These are phyloP conservation scores for Penicillium sp. DNA, from an alignment of 2,329 filamentous ascomycete genomes.

Conservation along the genomic window DNA sequence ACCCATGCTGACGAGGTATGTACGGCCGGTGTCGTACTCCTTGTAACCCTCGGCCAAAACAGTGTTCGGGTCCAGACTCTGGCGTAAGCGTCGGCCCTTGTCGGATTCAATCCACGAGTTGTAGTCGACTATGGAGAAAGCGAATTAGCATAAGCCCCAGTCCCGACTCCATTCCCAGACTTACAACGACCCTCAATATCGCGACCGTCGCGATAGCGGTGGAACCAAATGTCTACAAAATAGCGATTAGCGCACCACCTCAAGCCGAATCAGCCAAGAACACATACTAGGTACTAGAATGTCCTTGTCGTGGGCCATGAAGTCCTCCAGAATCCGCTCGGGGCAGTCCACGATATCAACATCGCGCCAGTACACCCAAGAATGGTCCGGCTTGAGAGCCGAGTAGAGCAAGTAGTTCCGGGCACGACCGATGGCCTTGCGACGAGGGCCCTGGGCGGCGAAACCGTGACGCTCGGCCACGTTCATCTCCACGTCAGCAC, in stretches of 20 bases:
- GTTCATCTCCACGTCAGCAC: conserved; percentile 67
- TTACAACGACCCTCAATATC: conserved; percentile 95
- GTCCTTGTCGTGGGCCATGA: conserved; percentile 89
- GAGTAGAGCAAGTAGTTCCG: conserved; percentile 86
- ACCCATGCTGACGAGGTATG: conserved; percentile 85
- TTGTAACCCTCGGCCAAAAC: conserved; percentile 94
- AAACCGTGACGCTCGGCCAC: conserved; percentile 83
- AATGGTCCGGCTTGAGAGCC: conserved; percentile 86
- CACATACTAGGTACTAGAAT: conserved; percentile 88
- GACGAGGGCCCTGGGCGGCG: conserved; percentile 79
- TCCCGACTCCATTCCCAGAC: conserved; percentile 33
- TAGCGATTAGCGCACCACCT: conserved; percentile 13
- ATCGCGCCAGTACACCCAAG: conserved; percentile 98
- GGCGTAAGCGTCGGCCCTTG: conserved; percentile 72
- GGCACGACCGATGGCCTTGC: conserved; percentile 85
- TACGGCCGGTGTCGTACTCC: conserved; percentile 85
- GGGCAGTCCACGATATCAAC: conserved; percentile 94
- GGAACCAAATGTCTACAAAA: conserved; percentile 86
- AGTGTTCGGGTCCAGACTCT: conserved; percentile 70
- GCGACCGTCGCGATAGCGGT: conserved; percentile 72
- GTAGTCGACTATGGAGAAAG: conserved; percentile 72
- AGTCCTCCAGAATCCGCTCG: conserved; percentile 83
- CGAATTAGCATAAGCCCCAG: conserved; percentile 23
- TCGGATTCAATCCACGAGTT: conserved; percentile 98
- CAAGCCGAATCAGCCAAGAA: background rate